Evolutionary conservation across 2,329 filamentous ascomycete genomes (phyloP), one percentile per base, ranked within the genome.

Genomic region (Knoxdaviesia capensis): DNA sequence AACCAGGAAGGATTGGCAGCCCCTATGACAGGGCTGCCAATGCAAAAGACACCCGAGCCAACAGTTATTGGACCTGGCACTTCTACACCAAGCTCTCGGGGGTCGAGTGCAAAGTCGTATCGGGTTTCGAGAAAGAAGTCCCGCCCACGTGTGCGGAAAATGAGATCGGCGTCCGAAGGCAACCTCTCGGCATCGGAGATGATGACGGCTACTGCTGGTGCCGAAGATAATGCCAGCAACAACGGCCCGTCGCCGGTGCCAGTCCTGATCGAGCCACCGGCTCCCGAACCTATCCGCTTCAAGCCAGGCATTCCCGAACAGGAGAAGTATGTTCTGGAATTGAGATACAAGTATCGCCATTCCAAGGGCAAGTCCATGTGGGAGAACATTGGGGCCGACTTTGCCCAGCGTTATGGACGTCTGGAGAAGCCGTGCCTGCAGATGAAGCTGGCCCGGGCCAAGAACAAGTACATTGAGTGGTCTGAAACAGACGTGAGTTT

Each of bases 341-440:
- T 66, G n/a, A 59, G 68, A 8, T 63, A 61, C 51, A 51, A 61
- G 29, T 60, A 64, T 48, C 55, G 61, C 10, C 50, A 61, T 20
- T 58, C 62, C 41, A 69, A 68, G 48, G 69, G 70, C 10, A 68
- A 69, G 47, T 67, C 69, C 33, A 74, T 74, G 68, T 74, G 70
- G 70, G 63, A 69, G 29, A 58, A 60, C 35, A 71, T 74, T 44
- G 59, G 62, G 40, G 52, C 51, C 5, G 61, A 65, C 43, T 73
- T 60, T 45, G 51, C 51, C 9, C 43, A 47, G 6, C 45, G 45
- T 20, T 62, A 62, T 41, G 43, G 51, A 7, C 56, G 60, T 45
- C 57, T 56, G 5, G 58, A 62, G 34, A 66, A 68, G 47, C 65
- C 69, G 40, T 62, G 62, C 40, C 57, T 74, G 5, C 70, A 74